Conservation (phyloP, 2,329 filamentous ascomycete species). For the Fusarium sacchari region DNA sequence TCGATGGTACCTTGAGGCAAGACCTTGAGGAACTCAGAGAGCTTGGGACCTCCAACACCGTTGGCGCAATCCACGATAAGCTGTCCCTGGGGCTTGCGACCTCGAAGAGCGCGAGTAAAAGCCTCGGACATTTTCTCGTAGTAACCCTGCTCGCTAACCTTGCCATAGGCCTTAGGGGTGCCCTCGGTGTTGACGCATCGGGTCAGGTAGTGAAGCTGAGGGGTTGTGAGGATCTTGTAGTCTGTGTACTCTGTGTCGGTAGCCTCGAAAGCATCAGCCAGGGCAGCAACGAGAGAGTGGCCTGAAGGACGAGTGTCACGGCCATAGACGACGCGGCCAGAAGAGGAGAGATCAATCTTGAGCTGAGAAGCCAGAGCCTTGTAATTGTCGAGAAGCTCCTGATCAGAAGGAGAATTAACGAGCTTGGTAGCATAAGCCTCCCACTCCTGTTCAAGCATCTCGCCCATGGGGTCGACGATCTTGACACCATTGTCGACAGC, state of each 20-base stretch:
- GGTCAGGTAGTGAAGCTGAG: constrained; percentile 97
- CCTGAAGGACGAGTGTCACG: constrained; percentile 95
- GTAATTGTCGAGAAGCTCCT: constrained; percentile 80
- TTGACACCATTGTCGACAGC: constrained; percentile 92
- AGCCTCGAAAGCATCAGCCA: constrained; percentile 82
- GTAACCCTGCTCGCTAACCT: constrained; percentile 89
- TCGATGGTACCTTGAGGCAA: constrained; percentile 79
- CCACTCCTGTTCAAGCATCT: constrained; percentile 98
- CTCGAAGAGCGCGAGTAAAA: constrained; percentile 84
- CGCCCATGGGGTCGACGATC: constrained; percentile 95
- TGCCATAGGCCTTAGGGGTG: constrained; percentile 86
- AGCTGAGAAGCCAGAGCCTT: constrained; percentile 77
- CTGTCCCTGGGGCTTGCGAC: constrained; percentile 76
- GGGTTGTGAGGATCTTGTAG: constrained; percentile 92
- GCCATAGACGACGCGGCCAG: constrained; percentile 86
- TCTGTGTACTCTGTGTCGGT: constrained; percentile 80
- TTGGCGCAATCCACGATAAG: constrained; percentile 96
- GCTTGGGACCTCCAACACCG: constrained; percentile 92
- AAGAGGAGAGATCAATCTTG: constrained; percentile 75
- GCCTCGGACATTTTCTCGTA: constrained; percentile 91
- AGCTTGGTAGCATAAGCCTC: constrained; percentile 88
- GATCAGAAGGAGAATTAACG: constrained; percentile 83
- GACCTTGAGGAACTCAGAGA: constrained; percentile 85
- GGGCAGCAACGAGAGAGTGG: constrained; percentile 80
- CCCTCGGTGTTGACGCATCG: constrained; percentile 94